Evolutionary conservation across 2,329 filamentous ascomycete species (phyloP), one percentile per base, ranked within the genome.

Genomic region (Hypocreales sp.): DNA sequence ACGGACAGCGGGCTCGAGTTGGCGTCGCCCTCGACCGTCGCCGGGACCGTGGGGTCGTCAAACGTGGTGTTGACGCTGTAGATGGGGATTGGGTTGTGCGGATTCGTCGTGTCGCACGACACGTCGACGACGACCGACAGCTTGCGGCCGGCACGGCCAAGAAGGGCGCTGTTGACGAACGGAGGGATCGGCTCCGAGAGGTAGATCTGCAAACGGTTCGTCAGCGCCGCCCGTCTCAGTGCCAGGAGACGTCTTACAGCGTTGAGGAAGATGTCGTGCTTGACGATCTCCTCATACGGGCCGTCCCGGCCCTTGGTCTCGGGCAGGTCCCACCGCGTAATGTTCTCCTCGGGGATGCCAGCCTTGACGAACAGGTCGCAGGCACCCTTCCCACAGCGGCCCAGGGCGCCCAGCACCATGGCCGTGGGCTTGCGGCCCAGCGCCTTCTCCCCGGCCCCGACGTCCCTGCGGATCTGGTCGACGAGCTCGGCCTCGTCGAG

Each of bases 1-100:
- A 94, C 80, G 25, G 69, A 75, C 31, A 93, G 56, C 7, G 68
- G 65, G 1, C 72, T 67, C 28, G 59, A 57, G 36, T 47, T 47
- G 25, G 46, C 38, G 29, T 59, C 48, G 53, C 63, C 44, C 58
- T 69, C 37, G 64, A 72, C 52, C 19, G 71, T 59, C 15, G 90
- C 79, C 1, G 74, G 67, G 0, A 92, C 75, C 1, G 83, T 93
- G n/a, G 86, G 87, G 47, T 80, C 73, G 47, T 74, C 71, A 48
- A 94, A 94, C 14, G 83, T 90, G 25, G 80, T 93, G 52, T 81
- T 80, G 47, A 79, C 72, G 39, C 66, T 64, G 61, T 92, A 93
- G 46, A 93, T 75, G 15, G 84, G 84, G 30, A 86, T 71, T 38
- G 44, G 44, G 53, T 79, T 79, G 56, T 78, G 62, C 3, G 72